phyloP scores from a whole-genome alignment of 164 flowering plant species.

The Taxillus chinensis region DNA sequence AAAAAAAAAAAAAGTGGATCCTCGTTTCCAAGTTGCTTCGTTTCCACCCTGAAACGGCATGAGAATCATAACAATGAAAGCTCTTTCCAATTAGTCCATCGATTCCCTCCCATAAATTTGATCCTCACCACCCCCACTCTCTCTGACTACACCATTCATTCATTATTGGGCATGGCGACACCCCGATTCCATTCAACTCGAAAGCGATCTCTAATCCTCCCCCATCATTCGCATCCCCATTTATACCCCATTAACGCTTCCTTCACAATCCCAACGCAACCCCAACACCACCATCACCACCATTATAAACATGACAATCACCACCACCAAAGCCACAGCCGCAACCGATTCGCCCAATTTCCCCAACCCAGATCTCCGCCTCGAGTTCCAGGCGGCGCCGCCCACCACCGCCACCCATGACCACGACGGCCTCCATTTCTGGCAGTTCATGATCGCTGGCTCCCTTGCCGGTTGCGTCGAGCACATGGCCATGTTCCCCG shows the following conservation, averaged over 20 bases:
- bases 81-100: background rate
- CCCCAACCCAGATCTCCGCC: conserved; percentile 20
- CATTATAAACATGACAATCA: background rate
- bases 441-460: conserved; percentile 57
- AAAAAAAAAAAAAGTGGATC: too few relatives aligned
- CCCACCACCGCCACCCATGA: background rate
- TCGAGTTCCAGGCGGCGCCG: conserved; percentile 12
- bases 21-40: too few relatives aligned
- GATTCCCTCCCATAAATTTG: background rate
- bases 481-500: conserved; percentile 44
- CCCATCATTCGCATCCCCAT: background rate
- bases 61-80: background rate
- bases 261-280: background rate
- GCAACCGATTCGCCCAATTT: conserved; percentile 20
- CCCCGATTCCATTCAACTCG: background rate
- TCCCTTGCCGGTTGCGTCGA: conserved; percentile 47
- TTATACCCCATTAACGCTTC: background rate
- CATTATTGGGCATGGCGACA: too few relatives aligned
- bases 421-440: conserved; percentile 43
- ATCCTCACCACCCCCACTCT: background rate
- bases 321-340: conserved; percentile 13
- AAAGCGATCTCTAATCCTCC: background rate
- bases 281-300: background rate
- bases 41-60: too few relatives aligned
- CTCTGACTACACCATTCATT: background rate